These are phyloP conservation scores for Saururus chinensis DNA, from an alignment of 164 flowering plant species.

Conservation along the genomic window DNA sequence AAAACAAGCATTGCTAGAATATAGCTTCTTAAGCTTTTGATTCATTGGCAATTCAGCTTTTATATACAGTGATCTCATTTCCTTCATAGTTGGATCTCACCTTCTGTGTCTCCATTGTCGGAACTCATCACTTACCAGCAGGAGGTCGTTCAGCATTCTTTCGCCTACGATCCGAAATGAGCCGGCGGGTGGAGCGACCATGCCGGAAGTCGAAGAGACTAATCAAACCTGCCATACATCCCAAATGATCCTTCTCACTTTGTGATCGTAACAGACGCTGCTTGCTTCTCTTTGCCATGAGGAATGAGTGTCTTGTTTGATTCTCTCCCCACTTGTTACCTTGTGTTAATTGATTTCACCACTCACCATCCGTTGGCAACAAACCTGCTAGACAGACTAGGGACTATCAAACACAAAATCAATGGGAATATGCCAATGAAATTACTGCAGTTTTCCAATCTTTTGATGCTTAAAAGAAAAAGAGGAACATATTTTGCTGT, in stretches of 20 bases:
- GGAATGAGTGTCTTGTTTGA: not conserved
- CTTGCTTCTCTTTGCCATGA: constrained; percentile 54
- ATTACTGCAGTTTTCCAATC: not conserved
- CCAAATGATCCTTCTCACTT: constrained; percentile 39
- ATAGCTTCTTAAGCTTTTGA: not conserved
- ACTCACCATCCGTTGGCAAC: not conserved
- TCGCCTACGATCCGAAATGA: constrained; percentile 45
- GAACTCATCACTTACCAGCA: constrained; percentile 29
- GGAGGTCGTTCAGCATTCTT: constrained; percentile 20
- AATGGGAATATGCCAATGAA: too few relatives aligned
- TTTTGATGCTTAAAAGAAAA: not conserved
- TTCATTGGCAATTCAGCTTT: not conserved
- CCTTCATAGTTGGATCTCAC: not conserved
- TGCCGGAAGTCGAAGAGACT: constrained; percentile 68
- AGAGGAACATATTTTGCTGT: not conserved
- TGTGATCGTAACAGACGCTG: constrained; percentile 27
- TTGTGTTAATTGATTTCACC: not conserved
- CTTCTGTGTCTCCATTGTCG: not conserved
- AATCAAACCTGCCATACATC: constrained; percentile 74
- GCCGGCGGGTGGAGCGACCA: constrained; percentile 39
- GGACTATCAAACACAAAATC: not conserved
- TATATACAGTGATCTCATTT: not conserved
- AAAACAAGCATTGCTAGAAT: not conserved
- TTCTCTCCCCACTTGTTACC: not conserved
- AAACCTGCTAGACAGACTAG: not conserved